These are phyloP conservation scores for Yamadazyma diospyri DNA, from an alignment of 1,139 yeast species.

Conservation along the genomic window DNA sequence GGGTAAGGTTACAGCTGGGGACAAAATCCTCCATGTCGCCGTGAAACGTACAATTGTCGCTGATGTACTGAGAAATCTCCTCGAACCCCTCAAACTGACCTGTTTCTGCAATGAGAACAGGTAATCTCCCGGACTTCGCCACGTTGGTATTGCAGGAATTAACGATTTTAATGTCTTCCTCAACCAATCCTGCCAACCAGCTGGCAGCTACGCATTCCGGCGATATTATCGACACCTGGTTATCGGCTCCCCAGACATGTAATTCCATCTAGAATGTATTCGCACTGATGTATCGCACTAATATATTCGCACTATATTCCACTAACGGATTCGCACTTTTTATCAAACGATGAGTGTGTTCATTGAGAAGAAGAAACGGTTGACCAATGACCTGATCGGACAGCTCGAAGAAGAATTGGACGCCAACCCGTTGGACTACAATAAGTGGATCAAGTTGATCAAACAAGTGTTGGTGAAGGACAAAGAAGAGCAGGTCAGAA, in stretches of 20 bases:
- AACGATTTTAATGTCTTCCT: conserved; percentile 18
- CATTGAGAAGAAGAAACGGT: conserved; percentile 26
- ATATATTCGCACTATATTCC: conserved; percentile 3
- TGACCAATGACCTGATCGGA: conserved; percentile 49
- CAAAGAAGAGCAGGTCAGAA: conserved; percentile 59
- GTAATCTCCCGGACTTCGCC: conserved; percentile 52
- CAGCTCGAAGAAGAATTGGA: conserved; percentile 59
- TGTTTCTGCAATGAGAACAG: conserved; percentile 39
- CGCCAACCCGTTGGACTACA: conserved; percentile 53
- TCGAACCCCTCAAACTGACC: conserved; percentile 43
- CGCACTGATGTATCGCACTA: no score
- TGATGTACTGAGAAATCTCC: conserved; percentile 34
- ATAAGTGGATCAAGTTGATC: conserved; percentile 56
- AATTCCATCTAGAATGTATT: conserved; percentile 35
- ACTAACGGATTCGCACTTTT: no score
- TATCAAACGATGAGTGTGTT: conserved; percentile 8
- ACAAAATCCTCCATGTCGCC: conserved; percentile 1
- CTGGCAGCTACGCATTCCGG: conserved; percentile 38
- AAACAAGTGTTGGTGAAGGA: conserved; percentile 55
- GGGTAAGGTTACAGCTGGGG: background rate
- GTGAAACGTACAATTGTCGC: background rate
- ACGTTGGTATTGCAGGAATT: conserved; percentile 59
- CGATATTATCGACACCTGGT: conserved; percentile 31
- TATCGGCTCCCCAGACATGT: conserved; percentile 56
- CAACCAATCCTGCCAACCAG: conserved; percentile 25